phyloP scores from a whole-genome alignment of 1,139 yeast genomes.

The Nakaseomyces uthaithaninus region DNA sequence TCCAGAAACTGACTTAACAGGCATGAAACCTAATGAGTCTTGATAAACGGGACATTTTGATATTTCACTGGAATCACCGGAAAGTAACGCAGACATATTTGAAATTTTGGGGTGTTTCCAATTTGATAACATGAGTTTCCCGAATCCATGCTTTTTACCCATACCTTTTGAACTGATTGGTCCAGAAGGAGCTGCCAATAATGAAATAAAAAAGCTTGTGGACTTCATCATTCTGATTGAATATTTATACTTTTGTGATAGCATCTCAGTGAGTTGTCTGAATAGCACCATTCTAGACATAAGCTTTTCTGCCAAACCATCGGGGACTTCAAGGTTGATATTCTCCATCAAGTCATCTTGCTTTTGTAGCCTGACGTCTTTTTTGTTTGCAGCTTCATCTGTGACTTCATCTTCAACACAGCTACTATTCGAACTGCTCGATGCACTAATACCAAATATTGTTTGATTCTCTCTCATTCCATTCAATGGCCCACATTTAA shows the following conservation, averaged over 20 bases:
- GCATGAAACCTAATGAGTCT: conserved; percentile 31
- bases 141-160: conserved; percentile 10
- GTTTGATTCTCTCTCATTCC: conserved; percentile 29
- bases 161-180: conserved; percentile 6
- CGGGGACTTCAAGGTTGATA: conserved; percentile 31
- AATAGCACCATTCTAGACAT: conserved; percentile 35
- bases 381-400: conserved; percentile 10
- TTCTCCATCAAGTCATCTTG: conserved; percentile 16
- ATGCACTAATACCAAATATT: conserved; percentile 17
- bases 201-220: conserved; percentile 37
- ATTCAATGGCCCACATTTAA: conserved; percentile 38
- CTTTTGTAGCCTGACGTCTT: conserved; percentile 9
- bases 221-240: conserved; percentile 50
- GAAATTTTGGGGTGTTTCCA: conserved; percentile 27
- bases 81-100: conserved; percentile 23
- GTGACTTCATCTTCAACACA: conserved; percentile 23
- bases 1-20: conserved; percentile 15
- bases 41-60: conserved; percentile 32
- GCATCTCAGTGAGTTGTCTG: conserved; percentile 30
- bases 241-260: conserved; percentile 42
- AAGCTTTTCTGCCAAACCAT: conserved; percentile 32
- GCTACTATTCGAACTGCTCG: conserved; percentile 12
- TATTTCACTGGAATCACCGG: conserved; percentile 29
- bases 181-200: conserved; percentile 34
- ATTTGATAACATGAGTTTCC: conserved; percentile 10